A percentile compares a stretch with the other conserved stretches of the same genome.
Evolutionary conservation across 352 stramenopile species (phyloP).

Genomic region (Phytophthora sansomeana): DNA sequence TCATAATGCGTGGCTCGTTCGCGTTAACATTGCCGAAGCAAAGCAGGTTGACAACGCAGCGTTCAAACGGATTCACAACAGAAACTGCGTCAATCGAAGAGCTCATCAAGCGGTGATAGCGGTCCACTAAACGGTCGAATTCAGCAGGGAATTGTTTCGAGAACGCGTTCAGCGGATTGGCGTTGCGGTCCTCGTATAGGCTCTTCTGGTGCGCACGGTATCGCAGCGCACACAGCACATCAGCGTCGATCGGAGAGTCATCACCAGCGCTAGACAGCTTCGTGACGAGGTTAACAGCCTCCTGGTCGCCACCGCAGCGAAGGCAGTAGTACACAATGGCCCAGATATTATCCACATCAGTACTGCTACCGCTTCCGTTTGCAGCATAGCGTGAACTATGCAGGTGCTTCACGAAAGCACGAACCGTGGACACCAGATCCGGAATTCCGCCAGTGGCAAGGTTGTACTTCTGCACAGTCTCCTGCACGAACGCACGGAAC

Average conservation of each 20-base stretch:
- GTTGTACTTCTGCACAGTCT: constrained; percentile 79
- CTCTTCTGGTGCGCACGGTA: constrained; percentile 74
- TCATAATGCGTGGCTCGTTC: constrained; percentile 76
- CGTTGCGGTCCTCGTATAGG: constrained; percentile 46
- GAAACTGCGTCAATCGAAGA: constrained; percentile 75
- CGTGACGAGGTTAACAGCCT: constrained; percentile 66
- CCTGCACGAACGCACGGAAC: constrained; percentile 80
- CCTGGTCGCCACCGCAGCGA: constrained; percentile 73
- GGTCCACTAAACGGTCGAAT: constrained; percentile 68
- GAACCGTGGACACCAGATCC: constrained; percentile 73
- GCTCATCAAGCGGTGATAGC: constrained; percentile 76
- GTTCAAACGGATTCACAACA: constrained; percentile 80
- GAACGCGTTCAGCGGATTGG: constrained; percentile 55
- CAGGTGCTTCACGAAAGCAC: constrained; percentile 81
- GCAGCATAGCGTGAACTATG: constrained; percentile 73
- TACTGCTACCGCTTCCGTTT: constrained; percentile 41
- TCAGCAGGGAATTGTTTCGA: constrained; percentile 75
- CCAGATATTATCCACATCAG: constrained; percentile 71
- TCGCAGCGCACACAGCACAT: constrained; percentile 64
- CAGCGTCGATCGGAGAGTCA: constrained; percentile 59
- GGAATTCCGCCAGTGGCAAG: constrained; percentile 76
- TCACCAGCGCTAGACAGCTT: constrained; percentile 48
- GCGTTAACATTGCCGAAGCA: constrained; percentile 82
- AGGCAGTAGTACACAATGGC: constrained; percentile 84
- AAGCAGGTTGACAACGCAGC: constrained; percentile 84